Percentiles rank a stretch among this genome's conserved stretches.
Conservation (phyloP, 352 stramenopile species). For the Globisporangium nagaii region DNA sequence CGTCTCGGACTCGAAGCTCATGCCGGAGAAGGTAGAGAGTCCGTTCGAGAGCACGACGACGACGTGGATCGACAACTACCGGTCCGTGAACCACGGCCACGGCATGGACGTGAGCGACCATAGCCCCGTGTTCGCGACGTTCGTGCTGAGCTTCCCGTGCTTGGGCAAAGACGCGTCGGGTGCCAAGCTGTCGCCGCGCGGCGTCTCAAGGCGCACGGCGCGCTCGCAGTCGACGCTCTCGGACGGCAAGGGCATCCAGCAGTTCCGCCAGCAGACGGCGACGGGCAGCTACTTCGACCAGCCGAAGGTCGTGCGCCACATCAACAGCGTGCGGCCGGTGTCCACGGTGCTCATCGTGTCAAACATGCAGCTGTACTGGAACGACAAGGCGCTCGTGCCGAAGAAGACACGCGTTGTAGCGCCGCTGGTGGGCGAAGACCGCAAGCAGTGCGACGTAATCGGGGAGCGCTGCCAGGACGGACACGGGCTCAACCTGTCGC, state of each 20-base stretch:
- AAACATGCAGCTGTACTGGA: slow-evolving; percentile 72
- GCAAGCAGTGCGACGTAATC: slow-evolving; percentile 75
- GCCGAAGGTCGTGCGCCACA: slow-evolving; percentile 56
- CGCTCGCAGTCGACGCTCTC: slow-evolving; percentile 45
- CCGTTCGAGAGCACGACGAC: slow-evolving; percentile 22
- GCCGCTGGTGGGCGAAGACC: slow-evolving; percentile 68
- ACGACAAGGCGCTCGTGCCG: slow-evolving; percentile 65
- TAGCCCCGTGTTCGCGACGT: slow-evolving; percentile 71
- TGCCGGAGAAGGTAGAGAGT: slow-evolving; percentile 71
- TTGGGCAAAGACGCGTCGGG: slow-evolving; percentile 18
- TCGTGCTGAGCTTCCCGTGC: slow-evolving; percentile 69
- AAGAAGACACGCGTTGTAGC: slow-evolving; percentile 76
- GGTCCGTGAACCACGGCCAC: slow-evolving; percentile 73
- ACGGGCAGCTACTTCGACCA: slow-evolving; percentile 77
- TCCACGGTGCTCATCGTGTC: slow-evolving; percentile 69
- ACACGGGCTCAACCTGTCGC: slow-evolving; percentile 51
- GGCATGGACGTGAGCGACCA: slow-evolving; percentile 84
- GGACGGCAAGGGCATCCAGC: slow-evolving; percentile 15
- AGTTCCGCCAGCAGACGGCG: slow-evolving; percentile 22
- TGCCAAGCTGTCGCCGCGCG: not conserved
- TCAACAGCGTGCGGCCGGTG: slow-evolving; percentile 47
- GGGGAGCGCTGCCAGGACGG: slow-evolving; percentile 52
- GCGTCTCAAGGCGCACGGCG: slow-evolving; percentile 23
- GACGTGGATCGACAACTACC: slow-evolving; percentile 73
- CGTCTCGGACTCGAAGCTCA: slow-evolving; percentile 71